Conservation (phyloP, 2,329 filamentous ascomycete species). For the Fusarium incarnatum region DNA sequence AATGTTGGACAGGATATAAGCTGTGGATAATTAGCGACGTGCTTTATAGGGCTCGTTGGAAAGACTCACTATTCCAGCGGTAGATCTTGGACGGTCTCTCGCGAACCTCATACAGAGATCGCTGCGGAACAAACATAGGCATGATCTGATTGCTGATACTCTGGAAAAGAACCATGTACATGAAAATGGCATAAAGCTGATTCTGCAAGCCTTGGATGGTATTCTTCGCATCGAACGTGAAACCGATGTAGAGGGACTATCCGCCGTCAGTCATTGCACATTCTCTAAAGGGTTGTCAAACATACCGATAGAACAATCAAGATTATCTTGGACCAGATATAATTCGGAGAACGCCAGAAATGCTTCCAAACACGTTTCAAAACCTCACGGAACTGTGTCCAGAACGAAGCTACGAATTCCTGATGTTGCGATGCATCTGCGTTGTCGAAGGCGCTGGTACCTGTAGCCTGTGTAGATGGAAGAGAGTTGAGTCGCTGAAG, state of each 20-base stretch:
- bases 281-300: fast-evolving
- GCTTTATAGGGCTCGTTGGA: fast-evolving
- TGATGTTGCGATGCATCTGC: slow-evolving; percentile 43
- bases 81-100: slow-evolving; percentile 76
- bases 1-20: slow-evolving; percentile 43
- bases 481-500: slow-evolving; percentile 34
- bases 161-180: slow-evolving; percentile 75
- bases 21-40: slow-evolving; percentile 4
- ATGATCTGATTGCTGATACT: slow-evolving; percentile 71
- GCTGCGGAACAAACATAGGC: slow-evolving; percentile 76
- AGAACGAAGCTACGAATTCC: slow-evolving; percentile 49
- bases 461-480: neutral
- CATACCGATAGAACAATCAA: slow-evolving; percentile 40
- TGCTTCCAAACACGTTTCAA: slow-evolving; percentile 52
- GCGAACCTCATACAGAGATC: slow-evolving; percentile 74
- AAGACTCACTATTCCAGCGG: slow-evolving; percentile 45
- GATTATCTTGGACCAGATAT: slow-evolving; percentile 68
- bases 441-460: neutral
- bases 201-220: slow-evolving; percentile 73
- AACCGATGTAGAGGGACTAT: slow-evolving; percentile 70
- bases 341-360: slow-evolving; percentile 61
- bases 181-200: slow-evolving; percentile 75
- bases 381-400: slow-evolving; percentile 51
- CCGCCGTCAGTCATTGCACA: neutral
- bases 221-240: slow-evolving; percentile 69